These are phyloP conservation scores for Saposhnikovia divaricata DNA, from an alignment of 129 eudicot genomes.

Conservation along the genomic window DNA sequence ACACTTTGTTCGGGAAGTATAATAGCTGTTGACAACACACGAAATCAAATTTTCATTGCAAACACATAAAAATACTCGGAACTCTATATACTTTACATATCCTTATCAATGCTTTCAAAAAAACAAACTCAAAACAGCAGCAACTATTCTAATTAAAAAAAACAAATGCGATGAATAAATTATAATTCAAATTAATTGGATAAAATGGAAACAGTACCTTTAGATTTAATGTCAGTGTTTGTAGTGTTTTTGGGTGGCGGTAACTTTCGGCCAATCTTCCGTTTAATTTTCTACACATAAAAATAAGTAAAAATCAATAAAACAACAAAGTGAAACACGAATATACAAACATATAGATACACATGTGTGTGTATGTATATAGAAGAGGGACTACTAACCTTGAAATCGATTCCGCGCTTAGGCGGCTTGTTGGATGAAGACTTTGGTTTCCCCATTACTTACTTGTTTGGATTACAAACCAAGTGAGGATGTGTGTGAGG, in stretches of 20 bases:
- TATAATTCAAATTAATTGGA: not conserved
- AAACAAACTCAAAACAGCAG: not conserved
- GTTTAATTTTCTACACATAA: conserved; percentile 66
- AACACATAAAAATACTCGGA: not conserved
- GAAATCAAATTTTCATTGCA: not conserved
- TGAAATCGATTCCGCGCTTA: conserved; percentile 74
- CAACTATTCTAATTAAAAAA: too few relatives aligned
- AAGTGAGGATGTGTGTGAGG: not conserved
- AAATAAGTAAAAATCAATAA: not conserved
- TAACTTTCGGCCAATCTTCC: conserved; percentile 77
- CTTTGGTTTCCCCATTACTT: conserved; percentile 62
- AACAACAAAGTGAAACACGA: not conserved
- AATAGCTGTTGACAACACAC: conserved; percentile 45
- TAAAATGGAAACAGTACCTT: conserved; percentile 29
- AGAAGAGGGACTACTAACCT: conserved; percentile 26
- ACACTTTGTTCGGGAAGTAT: conserved; percentile 91
- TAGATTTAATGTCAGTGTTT: conserved; percentile 80
- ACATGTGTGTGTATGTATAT: not conserved
- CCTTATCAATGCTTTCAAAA: not conserved
- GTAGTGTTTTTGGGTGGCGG: conserved; percentile 88
- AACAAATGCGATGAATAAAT: too few relatives aligned
- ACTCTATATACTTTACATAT: not conserved
- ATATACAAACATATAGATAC: not conserved
- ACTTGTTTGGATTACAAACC: not conserved
- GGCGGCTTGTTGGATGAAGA: conserved; percentile 60